These are phyloP conservation scores for Anisogramma anomala DNA, from an alignment of 2,329 filamentous ascomycete genomes.

Conservation along the genomic window DNA sequence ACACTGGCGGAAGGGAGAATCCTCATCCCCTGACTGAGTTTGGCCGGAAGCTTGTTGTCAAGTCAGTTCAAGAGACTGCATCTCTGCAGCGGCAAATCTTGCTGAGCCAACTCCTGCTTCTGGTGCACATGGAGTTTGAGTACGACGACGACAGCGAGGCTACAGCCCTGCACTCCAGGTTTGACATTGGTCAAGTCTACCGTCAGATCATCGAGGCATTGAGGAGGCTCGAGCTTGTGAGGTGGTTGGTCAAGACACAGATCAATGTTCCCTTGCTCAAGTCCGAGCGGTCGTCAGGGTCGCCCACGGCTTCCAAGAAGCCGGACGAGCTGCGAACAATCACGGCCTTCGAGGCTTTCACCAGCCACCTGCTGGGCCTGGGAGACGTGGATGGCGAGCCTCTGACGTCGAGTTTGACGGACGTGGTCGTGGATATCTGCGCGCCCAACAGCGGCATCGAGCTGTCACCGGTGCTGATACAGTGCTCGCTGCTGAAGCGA, in stretches of 20 bases:
- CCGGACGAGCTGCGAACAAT: conserved; percentile 36
- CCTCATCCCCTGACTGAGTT: conserved; percentile 56
- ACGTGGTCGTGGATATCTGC: conserved; percentile 55
- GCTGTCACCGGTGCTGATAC: conserved; percentile 46
- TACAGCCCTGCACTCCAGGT: conserved; percentile 45
- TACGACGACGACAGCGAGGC: conserved; percentile 53
- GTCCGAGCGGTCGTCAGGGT: conserved; percentile 24
- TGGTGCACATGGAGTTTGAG: conserved; percentile 79
- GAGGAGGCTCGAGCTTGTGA: conserved; percentile 60
- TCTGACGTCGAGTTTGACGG: conserved; percentile 50
- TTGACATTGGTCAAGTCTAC: conserved; percentile 61
- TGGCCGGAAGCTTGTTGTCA: conserved; percentile 63
- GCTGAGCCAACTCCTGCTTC: conserved; percentile 69
- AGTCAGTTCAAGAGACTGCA: conserved; percentile 68
- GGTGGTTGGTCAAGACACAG: conserved; percentile 53
- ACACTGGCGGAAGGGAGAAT: conserved; percentile 34
- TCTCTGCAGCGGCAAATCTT: conserved; percentile 62
- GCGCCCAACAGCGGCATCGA: conserved; percentile 55
- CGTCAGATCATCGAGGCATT: conserved; percentile 59
- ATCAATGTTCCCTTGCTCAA: conserved; percentile 38
- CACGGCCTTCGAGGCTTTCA: conserved; percentile 48
- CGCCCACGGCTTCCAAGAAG: conserved; percentile 27
- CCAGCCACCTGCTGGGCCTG: conserved; percentile 53
- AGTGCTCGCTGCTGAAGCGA: conserved; percentile 49
- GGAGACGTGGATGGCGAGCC: conserved; percentile 43